Percentiles rank a stretch among this genome's conserved stretches.
Conservation (phyloP, 2,329 filamentous ascomycete genomes). For the Penicillium hesseltinei region DNA sequence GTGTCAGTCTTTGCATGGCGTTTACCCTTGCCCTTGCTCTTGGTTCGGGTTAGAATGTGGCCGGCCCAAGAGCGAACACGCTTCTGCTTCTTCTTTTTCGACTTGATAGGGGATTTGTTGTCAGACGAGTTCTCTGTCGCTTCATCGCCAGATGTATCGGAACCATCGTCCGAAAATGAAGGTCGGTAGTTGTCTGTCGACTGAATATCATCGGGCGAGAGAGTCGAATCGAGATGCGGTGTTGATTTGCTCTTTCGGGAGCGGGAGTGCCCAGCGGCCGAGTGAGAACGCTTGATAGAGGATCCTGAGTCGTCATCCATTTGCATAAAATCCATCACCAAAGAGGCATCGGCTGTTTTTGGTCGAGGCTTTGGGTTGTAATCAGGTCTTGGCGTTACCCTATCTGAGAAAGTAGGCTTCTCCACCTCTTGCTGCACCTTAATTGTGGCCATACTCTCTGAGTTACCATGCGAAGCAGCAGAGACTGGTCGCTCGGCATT, state of each 20-base stretch:
- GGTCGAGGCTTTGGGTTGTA: conserved; percentile 36
- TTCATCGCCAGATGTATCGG: conserved; percentile 30
- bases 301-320: conserved; percentile 18
- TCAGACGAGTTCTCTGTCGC: conserved; percentile 23
- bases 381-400: conserved; percentile 36
- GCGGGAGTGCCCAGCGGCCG: conserved; percentile 37
- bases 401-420: conserved; percentile 35
- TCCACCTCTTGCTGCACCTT: conserved; percentile 62
- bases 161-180: conserved; percentile 33
- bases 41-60: conserved; percentile 49
- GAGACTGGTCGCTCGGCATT: conserved; percentile 78
- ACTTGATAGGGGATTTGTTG: conserved; percentile 35
- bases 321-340: conserved; percentile 30
- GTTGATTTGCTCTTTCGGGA: conserved; percentile 33
- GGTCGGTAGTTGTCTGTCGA: conserved; percentile 25
- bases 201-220: conserved; percentile 23
- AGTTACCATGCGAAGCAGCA: conserved; percentile 78
- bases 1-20: conserved; percentile 45
- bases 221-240: conserved; percentile 28
- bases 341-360: conserved; percentile 45
- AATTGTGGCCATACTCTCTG: conserved; percentile 69
- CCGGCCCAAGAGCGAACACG: conserved; percentile 67
- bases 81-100: conserved; percentile 61
- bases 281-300: conserved; percentile 41
- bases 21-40: conserved; percentile 44